Evolutionary conservation across 441 rosid species (phyloP).

Genomic region (Adansonia grandidieri): DNA sequence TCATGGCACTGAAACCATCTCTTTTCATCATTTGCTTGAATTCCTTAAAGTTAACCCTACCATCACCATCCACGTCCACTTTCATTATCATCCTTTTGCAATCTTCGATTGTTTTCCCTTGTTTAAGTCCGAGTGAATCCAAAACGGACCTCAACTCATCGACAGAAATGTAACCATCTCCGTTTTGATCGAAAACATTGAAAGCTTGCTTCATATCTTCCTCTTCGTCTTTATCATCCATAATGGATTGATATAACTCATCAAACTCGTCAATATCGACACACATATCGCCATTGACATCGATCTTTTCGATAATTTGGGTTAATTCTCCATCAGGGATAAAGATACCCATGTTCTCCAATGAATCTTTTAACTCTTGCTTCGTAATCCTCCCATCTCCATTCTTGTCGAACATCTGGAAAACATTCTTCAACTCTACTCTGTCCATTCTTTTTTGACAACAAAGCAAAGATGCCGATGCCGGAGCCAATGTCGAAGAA

Average conservation of each 20-base stretch:
- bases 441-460: slow-evolving; percentile 48
- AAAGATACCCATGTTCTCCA: slow-evolving; percentile 73
- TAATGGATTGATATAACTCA: slow-evolving; percentile 55
- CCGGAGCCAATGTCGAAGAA: background rate
- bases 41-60: slow-evolving; percentile 72
- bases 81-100: slow-evolving; percentile 75
- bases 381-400: slow-evolving; percentile 72
- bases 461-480: background rate
- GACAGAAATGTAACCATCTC: slow-evolving; percentile 76
- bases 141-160: slow-evolving; percentile 76
- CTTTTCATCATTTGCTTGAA: slow-evolving; percentile 83
- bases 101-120: slow-evolving; percentile 67
- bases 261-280: slow-evolving; percentile 80
- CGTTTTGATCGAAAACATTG: slow-evolving; percentile 79
- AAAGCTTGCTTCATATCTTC: slow-evolving; percentile 85
- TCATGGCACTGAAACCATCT: slow-evolving; percentile 54
- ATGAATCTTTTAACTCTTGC: slow-evolving; percentile 61
- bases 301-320: slow-evolving; percentile 69
- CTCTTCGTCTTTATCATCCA: slow-evolving; percentile 60
- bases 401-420: slow-evolving; percentile 75
- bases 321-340: slow-evolving; percentile 59
- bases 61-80: slow-evolving; percentile 88
- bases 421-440: slow-evolving; percentile 58
- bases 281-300: slow-evolving; percentile 66
- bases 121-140: slow-evolving; percentile 73